Evolutionary conservation across 2,329 filamentous ascomycete genomes (phyloP).

Genomic region (Alternaria brassicicola): DNA sequence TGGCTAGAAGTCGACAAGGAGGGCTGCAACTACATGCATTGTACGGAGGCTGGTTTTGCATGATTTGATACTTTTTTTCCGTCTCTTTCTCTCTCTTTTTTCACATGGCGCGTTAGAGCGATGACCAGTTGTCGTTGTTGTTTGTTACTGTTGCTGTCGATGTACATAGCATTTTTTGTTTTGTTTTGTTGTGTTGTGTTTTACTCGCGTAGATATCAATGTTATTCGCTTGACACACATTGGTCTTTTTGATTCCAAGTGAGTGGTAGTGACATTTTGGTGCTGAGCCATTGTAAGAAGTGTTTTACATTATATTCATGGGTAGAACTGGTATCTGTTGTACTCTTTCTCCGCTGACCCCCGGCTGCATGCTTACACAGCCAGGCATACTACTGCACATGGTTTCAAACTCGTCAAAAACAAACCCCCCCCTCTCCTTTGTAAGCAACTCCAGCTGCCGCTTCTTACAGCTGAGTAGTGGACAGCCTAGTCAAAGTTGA

Average conservation of each 20-base stretch:
- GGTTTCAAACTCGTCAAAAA: background rate
- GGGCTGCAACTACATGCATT: background rate
- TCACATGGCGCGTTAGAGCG: conserved; percentile 4
- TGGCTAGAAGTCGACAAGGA: background rate
- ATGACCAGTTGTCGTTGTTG: background rate
- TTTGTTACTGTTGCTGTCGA: background rate
- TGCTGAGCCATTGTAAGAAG: no score
- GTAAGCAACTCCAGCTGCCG: no score
- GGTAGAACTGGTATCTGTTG: background rate
- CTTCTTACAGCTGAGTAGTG: background rate
- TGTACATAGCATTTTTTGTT: background rate
- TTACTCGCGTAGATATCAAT: background rate
- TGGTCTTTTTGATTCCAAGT: no score
- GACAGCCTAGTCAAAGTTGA: conserved; percentile 51
- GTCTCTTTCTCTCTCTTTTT: background rate
- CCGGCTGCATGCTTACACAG: background rate
- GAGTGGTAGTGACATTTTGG: no score
- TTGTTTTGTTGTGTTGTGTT: background rate
- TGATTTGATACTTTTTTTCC: background rate
- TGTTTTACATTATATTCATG: background rate
- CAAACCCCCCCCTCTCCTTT: no score
- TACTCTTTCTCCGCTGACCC: background rate
- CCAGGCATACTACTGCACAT: background rate
- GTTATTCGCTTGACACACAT: background rate
- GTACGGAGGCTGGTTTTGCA: background rate